These are phyloP conservation scores for Cyathus striatus DNA, from an alignment of 768 basidiomycete genomes.

Conservation along the genomic window DNA sequence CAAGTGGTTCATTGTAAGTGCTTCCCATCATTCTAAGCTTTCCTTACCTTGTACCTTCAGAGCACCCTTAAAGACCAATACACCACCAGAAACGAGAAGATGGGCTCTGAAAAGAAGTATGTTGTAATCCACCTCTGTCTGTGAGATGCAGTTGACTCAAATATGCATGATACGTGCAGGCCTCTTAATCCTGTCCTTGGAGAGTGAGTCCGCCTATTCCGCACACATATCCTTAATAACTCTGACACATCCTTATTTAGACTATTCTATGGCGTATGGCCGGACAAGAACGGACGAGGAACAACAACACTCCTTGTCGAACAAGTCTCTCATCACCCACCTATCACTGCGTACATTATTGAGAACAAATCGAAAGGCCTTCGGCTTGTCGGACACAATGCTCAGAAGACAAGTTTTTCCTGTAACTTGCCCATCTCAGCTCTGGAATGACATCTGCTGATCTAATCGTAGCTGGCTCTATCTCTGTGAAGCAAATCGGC, in stretches of 20 bases:
- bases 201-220: conserved; percentile 51
- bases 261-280: conserved; percentile 88
- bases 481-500: conserved; percentile 92
- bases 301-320: conserved; percentile 82
- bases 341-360: conserved; percentile 84
- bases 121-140: too few species aligned
- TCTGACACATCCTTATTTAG: conserved; percentile 26
- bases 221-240: conserved; percentile 1
- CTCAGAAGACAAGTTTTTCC: conserved; percentile 93
- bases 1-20: conserved; percentile 87
- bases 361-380: conserved; percentile 77
- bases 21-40: background rate
- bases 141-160: too few species aligned
- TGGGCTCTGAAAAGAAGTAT: conserved; percentile 97
- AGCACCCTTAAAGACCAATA: conserved; percentile 94
- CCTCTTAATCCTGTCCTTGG: conserved; percentile 95
- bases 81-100: conserved; percentile 89
- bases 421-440: conserved; percentile 35
- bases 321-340: conserved; percentile 95
- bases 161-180: conserved; percentile 45
- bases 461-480: conserved; percentile 47
- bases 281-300: conserved; percentile 68
- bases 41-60: conserved; percentile 24
- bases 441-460: background rate
- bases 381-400: conserved; percentile 79